A percentile compares a stretch with the other conserved stretches of the same genome.
Evolutionary conservation across 257 asterid genomes (phyloP).

Genomic region (Lycium barbarum): DNA sequence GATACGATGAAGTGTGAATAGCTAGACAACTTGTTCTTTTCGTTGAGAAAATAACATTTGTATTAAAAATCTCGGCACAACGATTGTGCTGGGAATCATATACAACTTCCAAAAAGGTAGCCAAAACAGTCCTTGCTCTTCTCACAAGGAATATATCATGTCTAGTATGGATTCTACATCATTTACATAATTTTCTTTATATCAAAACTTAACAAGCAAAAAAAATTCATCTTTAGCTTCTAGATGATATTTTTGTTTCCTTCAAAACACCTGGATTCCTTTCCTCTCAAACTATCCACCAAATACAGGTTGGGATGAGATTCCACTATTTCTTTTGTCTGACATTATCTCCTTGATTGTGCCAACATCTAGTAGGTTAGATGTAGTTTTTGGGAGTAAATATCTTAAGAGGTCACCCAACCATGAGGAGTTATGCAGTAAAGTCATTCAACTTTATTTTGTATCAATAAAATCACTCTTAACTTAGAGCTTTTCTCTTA

Average conservation of each 20-base stretch:
- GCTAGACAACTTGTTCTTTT: too few species aligned
- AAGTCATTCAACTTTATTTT: too few species aligned
- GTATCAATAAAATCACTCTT: too few species aligned
- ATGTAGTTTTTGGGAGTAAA: neutral
- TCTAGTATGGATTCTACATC: neutral
- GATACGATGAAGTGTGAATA: too few species aligned
- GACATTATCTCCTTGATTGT: neutral
- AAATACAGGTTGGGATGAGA: neutral
- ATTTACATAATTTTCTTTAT: neutral
- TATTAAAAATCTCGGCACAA: neutral
- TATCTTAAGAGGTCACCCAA: too few species aligned
- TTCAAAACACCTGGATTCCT: neutral
- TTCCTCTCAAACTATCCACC: neutral
- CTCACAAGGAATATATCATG: neutral
- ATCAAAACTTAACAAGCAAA: neutral
- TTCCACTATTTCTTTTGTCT: neutral
- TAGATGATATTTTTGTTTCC: neutral
- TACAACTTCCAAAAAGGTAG: neutral
- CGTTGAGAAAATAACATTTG: neutral
- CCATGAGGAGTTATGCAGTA: too few species aligned
- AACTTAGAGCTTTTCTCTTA: too few species aligned
- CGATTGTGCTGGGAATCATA: neutral
- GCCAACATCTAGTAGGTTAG: neutral
- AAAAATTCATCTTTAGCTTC: neutral
- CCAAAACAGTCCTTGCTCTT: neutral